Evolutionary conservation across 1,284 basidiomycete genomes (phyloP), one percentile per base, ranked within the genome.

Genomic region (Leccinum griseonigrum): DNA sequence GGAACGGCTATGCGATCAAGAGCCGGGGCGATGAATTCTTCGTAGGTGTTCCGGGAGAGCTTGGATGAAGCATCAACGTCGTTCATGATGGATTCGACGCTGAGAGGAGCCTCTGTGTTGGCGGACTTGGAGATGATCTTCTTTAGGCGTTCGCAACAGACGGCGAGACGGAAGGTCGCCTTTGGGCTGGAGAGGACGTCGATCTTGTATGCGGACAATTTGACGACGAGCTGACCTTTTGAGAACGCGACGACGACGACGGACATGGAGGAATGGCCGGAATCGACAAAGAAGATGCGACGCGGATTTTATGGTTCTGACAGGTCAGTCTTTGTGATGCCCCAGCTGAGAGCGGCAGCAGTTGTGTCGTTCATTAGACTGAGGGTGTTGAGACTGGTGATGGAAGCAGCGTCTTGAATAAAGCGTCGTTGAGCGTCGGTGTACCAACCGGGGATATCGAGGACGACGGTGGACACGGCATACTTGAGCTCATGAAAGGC

Each of bases 61-160:
- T 95, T 93, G 77, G 97, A 96, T 50, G 92, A 86, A 68, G 97
- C 93, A 78, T 98, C 96, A 64, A 97, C 78, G 75, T 97, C 95
- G 78, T 90, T 92, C 90, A 95, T 89, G 81, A 97, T 88, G 63
- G 90, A 94, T 77, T 97, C 95, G 73, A 97, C 94, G 82, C 38
- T 40, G 38, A 40, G 38, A n/a, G 38, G 38, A n/a, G 38, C 38
- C 16, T 40, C 38, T 40, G 38, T 7, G 16, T 40, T 48, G 46
- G 46, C 46, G 11, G 46, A 48, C 34, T 36, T 36, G 34, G 36
- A 8, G 22, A 22, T 22, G 46, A 46, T 74, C 65, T 80, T 87
- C 78, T 85, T 84, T 78, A 90, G 87, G 81, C 94, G 94, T 86
- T 98, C 97, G 73, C 92, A 94, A 16, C 90, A 87, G 28, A 90